Conservation (phyloP, 1,139 yeast species). For the Blastobotrys apis region DNA sequence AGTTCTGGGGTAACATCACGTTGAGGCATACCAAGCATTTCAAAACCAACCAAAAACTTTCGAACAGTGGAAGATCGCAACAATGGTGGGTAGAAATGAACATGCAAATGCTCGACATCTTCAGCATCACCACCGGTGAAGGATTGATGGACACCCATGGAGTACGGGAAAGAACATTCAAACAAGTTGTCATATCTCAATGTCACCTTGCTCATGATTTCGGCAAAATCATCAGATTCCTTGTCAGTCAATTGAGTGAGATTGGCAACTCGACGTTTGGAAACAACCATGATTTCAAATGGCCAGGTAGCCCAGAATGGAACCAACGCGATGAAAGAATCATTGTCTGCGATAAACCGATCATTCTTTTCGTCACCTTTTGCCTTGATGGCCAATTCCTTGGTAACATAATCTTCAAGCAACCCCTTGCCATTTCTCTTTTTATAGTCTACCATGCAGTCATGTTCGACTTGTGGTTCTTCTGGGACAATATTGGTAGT, state of each 20-base stretch:
- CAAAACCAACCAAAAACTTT: conserved; percentile 74
- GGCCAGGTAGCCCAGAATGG: conserved; percentile 89
- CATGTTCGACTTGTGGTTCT: conserved; percentile 60
- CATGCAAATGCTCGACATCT: conserved; percentile 58
- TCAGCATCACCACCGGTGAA: conserved; percentile 27
- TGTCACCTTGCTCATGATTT: conserved; percentile 51
- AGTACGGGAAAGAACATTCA: conserved; percentile 67
- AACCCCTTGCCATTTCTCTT: conserved; percentile 45
- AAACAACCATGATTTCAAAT: conserved; percentile 60
- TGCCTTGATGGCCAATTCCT: conserved; percentile 49
- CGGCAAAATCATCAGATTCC: conserved; percentile 56
- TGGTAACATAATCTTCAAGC: conserved; percentile 59
- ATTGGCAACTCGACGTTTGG: conserved; percentile 51
- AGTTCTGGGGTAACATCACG: conserved; percentile 73
- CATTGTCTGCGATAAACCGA: conserved; percentile 58
- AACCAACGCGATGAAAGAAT: conserved; percentile 62
- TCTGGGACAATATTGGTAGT: conserved; percentile 62
- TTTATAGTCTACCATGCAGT: conserved; percentile 47
- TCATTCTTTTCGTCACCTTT: conserved; percentile 22
- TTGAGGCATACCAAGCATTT: conserved; percentile 75
- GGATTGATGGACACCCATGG: conserved; percentile 73
- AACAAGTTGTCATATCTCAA: conserved; percentile 69
- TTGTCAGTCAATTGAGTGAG: conserved; percentile 47
- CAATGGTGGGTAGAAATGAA: conserved; percentile 77
- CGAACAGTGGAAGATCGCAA: conserved; percentile 70